phyloP scores from a whole-genome alignment of 2,329 filamentous ascomycete species.

The Periconia macrospinosa region DNA sequence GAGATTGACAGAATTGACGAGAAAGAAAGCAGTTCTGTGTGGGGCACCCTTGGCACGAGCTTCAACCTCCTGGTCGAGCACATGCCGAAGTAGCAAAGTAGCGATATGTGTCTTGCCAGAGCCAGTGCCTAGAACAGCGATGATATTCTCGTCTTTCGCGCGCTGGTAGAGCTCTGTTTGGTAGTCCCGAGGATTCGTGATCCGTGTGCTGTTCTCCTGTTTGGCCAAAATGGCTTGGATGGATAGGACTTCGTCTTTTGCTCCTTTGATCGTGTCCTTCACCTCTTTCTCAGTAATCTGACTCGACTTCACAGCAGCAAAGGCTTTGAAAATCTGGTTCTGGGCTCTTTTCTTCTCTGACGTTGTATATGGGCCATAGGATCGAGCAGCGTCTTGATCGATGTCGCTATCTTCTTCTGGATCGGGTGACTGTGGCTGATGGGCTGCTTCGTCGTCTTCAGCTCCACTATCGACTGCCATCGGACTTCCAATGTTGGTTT shows the following conservation, averaged over 20 bases:
- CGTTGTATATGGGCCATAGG: slow-evolving; percentile 27
- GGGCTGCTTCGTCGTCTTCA: slow-evolving; percentile 1
- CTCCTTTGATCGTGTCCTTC: slow-evolving; percentile 37
- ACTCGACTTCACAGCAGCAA: slow-evolving; percentile 47
- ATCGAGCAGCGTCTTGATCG: slow-evolving; percentile 24
- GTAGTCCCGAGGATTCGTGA: slow-evolving; percentile 82
- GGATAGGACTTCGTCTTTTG: slow-evolving; percentile 53
- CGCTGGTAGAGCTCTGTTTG: slow-evolving; percentile 88
- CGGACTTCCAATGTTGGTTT: too few relatives aligned
- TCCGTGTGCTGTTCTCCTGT: slow-evolving; percentile 60
- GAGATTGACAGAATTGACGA: slow-evolving; percentile 87
- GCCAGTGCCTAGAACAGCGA: slow-evolving; percentile 93
- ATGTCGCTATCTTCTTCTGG: slow-evolving; percentile 24
- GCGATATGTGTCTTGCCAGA: slow-evolving; percentile 97
- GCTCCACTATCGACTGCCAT: not conserved
- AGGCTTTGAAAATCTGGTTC: slow-evolving; percentile 46
- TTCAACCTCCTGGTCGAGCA: slow-evolving; percentile 76
- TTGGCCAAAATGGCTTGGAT: slow-evolving; percentile 57
- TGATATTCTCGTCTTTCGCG: slow-evolving; percentile 82
- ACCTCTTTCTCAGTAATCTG: slow-evolving; percentile 45
- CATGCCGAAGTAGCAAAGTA: slow-evolving; percentile 76
- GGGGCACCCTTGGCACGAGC: slow-evolving; percentile 62
- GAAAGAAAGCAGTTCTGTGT: slow-evolving; percentile 77
- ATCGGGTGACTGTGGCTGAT: not conserved
- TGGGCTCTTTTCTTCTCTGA: slow-evolving; percentile 46